These are phyloP conservation scores for Beauveria sp. DNA, from an alignment of 2,329 filamentous ascomycete genomes.

Conservation along the genomic window DNA sequence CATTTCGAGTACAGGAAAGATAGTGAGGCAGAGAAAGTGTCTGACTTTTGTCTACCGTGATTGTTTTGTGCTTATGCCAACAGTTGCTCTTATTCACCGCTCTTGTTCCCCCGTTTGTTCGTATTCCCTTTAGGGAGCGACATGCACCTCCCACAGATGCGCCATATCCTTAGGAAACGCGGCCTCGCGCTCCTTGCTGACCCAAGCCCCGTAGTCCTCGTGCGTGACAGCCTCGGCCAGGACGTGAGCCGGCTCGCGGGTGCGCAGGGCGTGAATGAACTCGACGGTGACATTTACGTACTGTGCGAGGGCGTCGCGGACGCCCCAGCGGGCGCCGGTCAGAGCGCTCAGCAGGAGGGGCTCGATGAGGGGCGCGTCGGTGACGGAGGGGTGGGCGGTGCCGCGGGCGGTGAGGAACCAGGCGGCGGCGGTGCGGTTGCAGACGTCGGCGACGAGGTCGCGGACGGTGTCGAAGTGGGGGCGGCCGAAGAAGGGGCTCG, in stretches of 20 bases:
- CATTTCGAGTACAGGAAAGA: not conserved
- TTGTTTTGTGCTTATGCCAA: not conserved
- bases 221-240: slow-evolving; percentile 42
- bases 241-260: slow-evolving; percentile 36
- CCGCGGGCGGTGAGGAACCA: slow-evolving; percentile 50
- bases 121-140: slow-evolving; percentile 20
- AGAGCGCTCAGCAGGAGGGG: slow-evolving; percentile 53
- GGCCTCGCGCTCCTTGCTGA: slow-evolving; percentile 24
- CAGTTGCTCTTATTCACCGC: not conserved
- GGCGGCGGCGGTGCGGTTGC: slow-evolving; percentile 33
- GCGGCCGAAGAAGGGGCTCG: slow-evolving; percentile 51
- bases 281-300: slow-evolving; percentile 53
- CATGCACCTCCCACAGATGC: slow-evolving; percentile 36
- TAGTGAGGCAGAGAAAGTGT: not conserved
- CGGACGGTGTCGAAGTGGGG: slow-evolving; percentile 58
- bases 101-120: not conserved
- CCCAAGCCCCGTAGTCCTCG: slow-evolving; percentile 32
- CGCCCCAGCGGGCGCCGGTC: slow-evolving; percentile 52
- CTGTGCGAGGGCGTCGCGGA: slow-evolving; percentile 46
- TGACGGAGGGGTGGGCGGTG: slow-evolving; percentile 55
- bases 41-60: not conserved
- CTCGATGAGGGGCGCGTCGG: slow-evolving; percentile 58
- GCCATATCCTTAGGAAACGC: slow-evolving; percentile 27
- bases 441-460: slow-evolving; percentile 42
- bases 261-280: slow-evolving; percentile 44